phyloP scores from a whole-genome alignment of 2,329 filamentous ascomycete species.

The Verruconis gallopava region DNA sequence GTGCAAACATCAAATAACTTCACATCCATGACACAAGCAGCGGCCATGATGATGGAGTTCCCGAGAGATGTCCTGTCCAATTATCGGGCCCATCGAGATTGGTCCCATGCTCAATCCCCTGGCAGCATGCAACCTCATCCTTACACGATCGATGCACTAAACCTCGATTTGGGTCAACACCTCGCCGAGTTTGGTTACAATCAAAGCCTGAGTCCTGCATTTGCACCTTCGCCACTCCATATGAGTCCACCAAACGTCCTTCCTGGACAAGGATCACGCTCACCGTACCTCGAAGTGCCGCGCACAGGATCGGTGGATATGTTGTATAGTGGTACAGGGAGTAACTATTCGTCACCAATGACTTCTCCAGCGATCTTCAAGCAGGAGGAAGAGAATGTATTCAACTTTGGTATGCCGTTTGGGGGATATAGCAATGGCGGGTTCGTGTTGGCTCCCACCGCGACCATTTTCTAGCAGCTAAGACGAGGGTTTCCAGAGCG shows the following conservation, averaged over 20 bases:
- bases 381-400: constrained; percentile 24
- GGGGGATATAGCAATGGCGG: constrained; percentile 24
- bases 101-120: constrained; percentile 24
- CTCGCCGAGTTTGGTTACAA: constrained; percentile 29
- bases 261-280: constrained; percentile 22
- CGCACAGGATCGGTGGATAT: constrained; percentile 20
- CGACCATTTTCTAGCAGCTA: constrained; percentile 16
- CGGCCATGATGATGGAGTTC: constrained; percentile 33
- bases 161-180: constrained; percentile 26
- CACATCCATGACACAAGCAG: constrained; percentile 28
- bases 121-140: constrained; percentile 21
- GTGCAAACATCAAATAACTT: constrained; percentile 39
- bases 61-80: constrained; percentile 29
- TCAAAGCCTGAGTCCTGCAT: constrained; percentile 36
- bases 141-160: constrained; percentile 26
- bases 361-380: constrained; percentile 22
- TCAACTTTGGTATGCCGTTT: constrained; percentile 27
- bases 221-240: constrained; percentile 33
- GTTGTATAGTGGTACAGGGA: constrained; percentile 12
- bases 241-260: constrained; percentile 22
- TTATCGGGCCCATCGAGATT: constrained; percentile 29
- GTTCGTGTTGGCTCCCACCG: constrained; percentile 28
- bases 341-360: constrained; percentile 23
- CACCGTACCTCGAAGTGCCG: constrained; percentile 35
- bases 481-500: not conserved